Base-by-base conservation (phyloP, 441 rosid species). In the Erodium moschatum region DNA sequence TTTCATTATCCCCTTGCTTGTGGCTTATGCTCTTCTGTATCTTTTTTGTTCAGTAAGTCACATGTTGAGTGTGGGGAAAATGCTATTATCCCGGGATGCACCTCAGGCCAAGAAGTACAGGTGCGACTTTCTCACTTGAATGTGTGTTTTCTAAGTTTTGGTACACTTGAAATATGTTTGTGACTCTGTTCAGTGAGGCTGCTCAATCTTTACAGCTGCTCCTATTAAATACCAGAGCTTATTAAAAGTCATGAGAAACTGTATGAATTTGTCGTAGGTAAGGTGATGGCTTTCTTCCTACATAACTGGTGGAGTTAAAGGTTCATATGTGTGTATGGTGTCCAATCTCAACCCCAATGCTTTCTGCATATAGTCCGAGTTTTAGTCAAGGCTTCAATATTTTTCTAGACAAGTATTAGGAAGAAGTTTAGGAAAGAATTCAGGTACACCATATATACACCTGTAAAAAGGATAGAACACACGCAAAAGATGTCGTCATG, bases 1-100 rank as follows among this genome's bases (percentile, higher is more conserved):
- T 66, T 60, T 61, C 56, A 3, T 13, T 12, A 8, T 16, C 31
- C 5, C 2, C 50, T 46, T 11, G 61, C 6, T 6, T 62, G 52
- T 54, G 4, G 66, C 67, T 68, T 18, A 29, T 15, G 7, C 46
- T 73, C 33, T 21, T n/a, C n/a, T n/a, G 12, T 35, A 52, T 44
- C 64, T 65, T 68, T 79, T 24, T 24, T 24, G 60, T 70, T 38
- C 72, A 92, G 98, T 84, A 20, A 84, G 71, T 69, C 91, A 86
- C 78, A 90, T 93, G 97, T 66, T 93, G 68, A 81, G 70, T 64
- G 91, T 90, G 76, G 97, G 98, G 73, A 79, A 84, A 77, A 77
- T 72, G 13, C 76, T 93, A 56, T 67, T 93, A 72, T 80, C 62
- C n/a, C 80, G 56, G 69, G 96, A 85, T 33, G 89, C 86, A 20